Evolutionary conservation across 176 grass and related monocot genomes (phyloP), one percentile per base, ranked within the genome.

Genomic region (Aechmea fasciata): DNA sequence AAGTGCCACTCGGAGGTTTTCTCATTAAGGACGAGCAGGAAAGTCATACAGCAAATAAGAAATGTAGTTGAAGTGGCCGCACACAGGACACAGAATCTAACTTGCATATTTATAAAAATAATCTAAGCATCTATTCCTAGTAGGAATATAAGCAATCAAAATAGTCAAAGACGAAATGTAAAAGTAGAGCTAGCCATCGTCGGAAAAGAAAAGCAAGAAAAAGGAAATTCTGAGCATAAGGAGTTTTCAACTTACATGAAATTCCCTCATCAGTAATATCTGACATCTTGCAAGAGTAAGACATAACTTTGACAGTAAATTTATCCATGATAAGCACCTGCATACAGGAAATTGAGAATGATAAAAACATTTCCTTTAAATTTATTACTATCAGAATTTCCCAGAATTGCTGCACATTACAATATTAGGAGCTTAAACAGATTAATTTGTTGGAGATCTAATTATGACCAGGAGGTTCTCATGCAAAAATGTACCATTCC

Each of bases 281-380:
- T 10, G 94, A 81, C 94, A 97, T 97, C 79, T 97, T 93, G 84
- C 89, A 97, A 63, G 89, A 79, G 68, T 72, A 92, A 57, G 68
- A 85, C 82, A 97, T 97, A 67, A 97, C 84, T 73, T 70, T 97
- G 61, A 97, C 83, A 0, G 94, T 97, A 68, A 97, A 81, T 77
- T 85, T 97, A 65, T 97, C 94, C 94, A 97, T 97, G 70, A 97
- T 97, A 51, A 97, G 89, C 76, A 97, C 87, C 94, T 97, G 74
- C 52, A 63, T 14, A 62, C 8, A 52, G 65, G 14, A 54, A 65
- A 71, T 7, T 65, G 47, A 15, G 19, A 29, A 69, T 64, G 51
- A 48, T 18, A 59, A 14, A 76, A 55, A 64, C 10, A 51, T 52
- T 8, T 26, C 11, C 26, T 7, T 6, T 6, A 41, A 41, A 41